phyloP scores from a whole-genome alignment of 352 stramenopile species.

The Phytophthora podocarpi region DNA sequence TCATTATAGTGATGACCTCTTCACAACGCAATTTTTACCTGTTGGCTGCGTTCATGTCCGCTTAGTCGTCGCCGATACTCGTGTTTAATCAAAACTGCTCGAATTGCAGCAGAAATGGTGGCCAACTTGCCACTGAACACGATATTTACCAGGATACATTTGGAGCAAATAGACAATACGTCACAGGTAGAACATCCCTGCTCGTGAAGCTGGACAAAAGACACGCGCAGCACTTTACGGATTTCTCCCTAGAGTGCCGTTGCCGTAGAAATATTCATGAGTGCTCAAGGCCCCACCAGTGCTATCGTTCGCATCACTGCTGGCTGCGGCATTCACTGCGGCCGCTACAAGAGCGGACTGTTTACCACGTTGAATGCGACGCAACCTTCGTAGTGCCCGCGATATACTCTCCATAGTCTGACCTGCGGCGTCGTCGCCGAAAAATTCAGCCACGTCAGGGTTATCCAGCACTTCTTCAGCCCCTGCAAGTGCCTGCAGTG shows the following conservation, averaged over 20 bases:
- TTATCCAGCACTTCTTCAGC: slow-evolving; percentile 51
- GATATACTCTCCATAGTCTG: slow-evolving; percentile 31
- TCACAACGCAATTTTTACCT: not conserved
- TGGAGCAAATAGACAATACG: not conserved
- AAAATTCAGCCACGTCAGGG: slow-evolving; percentile 40
- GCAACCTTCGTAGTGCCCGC: slow-evolving; percentile 35
- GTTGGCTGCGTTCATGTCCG: too few species aligned
- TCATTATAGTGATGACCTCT: not conserved
- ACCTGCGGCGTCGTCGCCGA: slow-evolving; percentile 31
- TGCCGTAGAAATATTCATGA: slow-evolving; percentile 48
- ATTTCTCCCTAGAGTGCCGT: slow-evolving; percentile 6
- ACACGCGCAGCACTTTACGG: not conserved
- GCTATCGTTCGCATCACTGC: slow-evolving; percentile 13
- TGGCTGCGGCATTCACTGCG: slow-evolving; percentile 17
- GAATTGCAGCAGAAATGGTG: too few species aligned
- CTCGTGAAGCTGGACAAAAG: not conserved
- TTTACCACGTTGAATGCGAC: slow-evolving; percentile 49
- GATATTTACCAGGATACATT: not conserved
- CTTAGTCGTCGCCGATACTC: too few species aligned
- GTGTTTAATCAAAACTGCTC: too few species aligned
- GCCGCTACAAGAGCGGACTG: slow-evolving; percentile 39
- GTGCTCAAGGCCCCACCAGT: slow-evolving; percentile 12
- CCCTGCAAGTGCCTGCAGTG: slow-evolving; percentile 35
- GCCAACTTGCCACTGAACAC: too few species aligned
- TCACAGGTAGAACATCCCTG: not conserved